Evolutionary conservation across 306 rosid species (phyloP).

Genomic region (Prunus armeniaca): DNA sequence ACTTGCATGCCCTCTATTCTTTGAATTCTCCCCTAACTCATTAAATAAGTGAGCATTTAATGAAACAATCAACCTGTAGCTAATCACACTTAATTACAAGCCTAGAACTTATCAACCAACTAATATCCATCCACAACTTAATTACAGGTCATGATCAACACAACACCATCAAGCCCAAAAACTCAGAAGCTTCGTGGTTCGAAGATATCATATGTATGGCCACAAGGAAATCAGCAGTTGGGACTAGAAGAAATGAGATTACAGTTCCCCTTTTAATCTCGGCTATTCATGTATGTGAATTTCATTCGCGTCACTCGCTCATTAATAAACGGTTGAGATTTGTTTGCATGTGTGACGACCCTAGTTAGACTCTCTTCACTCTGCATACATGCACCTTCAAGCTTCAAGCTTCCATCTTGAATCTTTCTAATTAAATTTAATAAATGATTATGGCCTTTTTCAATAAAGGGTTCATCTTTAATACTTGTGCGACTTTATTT

Average conservation of each 20-base stretch:
- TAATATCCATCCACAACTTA: neutral
- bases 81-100: neutral
- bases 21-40: conserved; percentile 21
- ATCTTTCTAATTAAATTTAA: no score
- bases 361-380: neutral
- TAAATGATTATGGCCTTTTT: no score
- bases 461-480: conserved; percentile 12
- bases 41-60: conserved; percentile 3
- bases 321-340: neutral
- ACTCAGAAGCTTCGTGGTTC: neutral
- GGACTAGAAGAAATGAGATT: neutral
- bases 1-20: conserved; percentile 16
- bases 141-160: neutral
- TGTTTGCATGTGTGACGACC: neutral
- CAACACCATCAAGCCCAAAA: neutral
- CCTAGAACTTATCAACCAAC: neutral
- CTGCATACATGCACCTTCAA: no score
- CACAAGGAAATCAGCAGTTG: no score
- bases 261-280: neutral
- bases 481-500: conserved; percentile 24
- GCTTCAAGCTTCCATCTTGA: no score
- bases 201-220: no score
- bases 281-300: neutral
- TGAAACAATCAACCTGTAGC: neutral
- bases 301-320: neutral